phyloP scores from a whole-genome alignment of 2,329 filamentous ascomycete species.

The Neodidymelliopsis sp. region DNA sequence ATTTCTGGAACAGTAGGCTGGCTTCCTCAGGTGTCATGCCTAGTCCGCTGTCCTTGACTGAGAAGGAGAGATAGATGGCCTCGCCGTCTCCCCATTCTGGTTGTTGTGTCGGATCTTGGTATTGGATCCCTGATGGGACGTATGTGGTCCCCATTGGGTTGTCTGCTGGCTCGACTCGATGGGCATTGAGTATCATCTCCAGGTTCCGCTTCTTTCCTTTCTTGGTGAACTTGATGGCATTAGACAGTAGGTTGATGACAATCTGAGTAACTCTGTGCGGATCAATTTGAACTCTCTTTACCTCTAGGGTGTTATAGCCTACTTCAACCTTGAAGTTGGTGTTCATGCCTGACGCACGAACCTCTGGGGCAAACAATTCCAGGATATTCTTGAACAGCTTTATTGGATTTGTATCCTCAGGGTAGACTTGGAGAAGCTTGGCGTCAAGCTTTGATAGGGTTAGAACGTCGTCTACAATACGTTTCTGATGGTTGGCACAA shows the following conservation, averaged over 20 bases:
- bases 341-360: conserved; percentile 60
- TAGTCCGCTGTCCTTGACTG: conserved; percentile 17
- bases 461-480: conserved; percentile 37
- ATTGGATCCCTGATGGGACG: conserved; percentile 49
- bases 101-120: conserved; percentile 58
- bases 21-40: conserved; percentile 3
- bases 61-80: conserved; percentile 14
- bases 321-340: conserved; percentile 60
- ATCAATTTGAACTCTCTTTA: conserved; percentile 65
- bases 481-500: conserved; percentile 40
- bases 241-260: conserved; percentile 42
- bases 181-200: conserved; percentile 10
- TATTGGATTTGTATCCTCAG: conserved; percentile 27
- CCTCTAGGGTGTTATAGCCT: conserved; percentile 55
- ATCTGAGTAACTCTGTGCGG: conserved; percentile 30
- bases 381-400: conserved; percentile 36
- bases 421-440: conserved; percentile 31
- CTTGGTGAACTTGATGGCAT: conserved; percentile 44
- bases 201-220: conserved; percentile 15
- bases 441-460: conserved; percentile 31
- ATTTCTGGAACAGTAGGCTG: conserved; percentile 16
- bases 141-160: conserved; percentile 42
- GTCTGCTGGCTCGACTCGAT: conserved; percentile 14
- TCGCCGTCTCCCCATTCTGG: conserved; percentile 12
- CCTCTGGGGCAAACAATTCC: conserved; percentile 13